Conservation (phyloP, 2,329 filamentous ascomycete genomes). For the Helotiales sp. region DNA sequence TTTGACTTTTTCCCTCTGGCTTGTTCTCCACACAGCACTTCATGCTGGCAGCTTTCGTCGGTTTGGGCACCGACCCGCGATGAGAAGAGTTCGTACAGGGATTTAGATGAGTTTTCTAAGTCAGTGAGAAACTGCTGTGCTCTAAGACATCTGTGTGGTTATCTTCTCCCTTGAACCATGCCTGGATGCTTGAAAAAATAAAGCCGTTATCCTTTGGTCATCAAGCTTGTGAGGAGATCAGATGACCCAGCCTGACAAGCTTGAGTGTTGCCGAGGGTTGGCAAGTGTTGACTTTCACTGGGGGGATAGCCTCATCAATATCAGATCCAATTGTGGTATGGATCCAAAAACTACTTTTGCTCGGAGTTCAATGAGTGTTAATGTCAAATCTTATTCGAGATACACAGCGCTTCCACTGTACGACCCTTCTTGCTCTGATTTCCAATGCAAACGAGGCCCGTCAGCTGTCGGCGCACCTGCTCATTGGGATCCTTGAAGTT, state of each 20-base stretch:
- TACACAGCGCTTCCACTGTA: not conserved
- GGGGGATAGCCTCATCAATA: not conserved
- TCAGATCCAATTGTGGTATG: not conserved
- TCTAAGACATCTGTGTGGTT: not conserved
- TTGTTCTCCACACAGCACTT: not conserved
- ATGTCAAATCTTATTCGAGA: not conserved
- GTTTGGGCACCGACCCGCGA: not conserved
- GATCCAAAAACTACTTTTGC: not conserved
- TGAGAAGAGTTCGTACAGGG: constrained; percentile 9
- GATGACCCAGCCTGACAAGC: not conserved
- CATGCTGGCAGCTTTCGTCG: not conserved
- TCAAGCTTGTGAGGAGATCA: not conserved
- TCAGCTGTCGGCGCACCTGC: not conserved
- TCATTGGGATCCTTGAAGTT: not conserved
- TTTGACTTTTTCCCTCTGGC: not conserved
- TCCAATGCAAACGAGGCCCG: not conserved
- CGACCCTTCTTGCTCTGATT: too few relatives aligned
- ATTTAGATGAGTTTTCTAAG: constrained; percentile 12
- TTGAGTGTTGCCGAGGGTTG: not conserved
- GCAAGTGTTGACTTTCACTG: not conserved
- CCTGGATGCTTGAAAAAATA: not conserved
- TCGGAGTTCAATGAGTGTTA: not conserved
- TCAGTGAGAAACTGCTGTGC: not conserved
- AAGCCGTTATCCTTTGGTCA: not conserved
- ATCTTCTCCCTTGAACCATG: not conserved